Base-by-base conservation (phyloP, 2,329 filamentous ascomycete species). In the Fusarium lyarnte region DNA sequence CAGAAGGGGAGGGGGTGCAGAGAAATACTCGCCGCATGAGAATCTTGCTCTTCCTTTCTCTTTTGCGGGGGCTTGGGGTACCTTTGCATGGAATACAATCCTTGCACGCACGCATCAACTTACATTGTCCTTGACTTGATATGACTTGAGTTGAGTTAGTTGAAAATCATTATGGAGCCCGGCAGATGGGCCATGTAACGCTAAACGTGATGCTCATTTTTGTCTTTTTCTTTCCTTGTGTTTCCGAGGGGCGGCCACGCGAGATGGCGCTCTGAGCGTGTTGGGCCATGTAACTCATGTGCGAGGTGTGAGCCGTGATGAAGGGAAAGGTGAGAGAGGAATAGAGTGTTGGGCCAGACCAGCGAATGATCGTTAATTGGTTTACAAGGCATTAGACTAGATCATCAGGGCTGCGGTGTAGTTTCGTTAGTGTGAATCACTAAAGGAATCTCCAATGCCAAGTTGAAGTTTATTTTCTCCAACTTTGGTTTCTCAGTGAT, bases 231-330 rank as follows among this genome's bases (percentile, higher is more conserved):
- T 51, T 71, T 63, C 36, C 58, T 63, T 69, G 68, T 72, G 55
- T 54, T 57, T 77, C 70, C 54, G 73, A 71, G 64, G 63, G 74
- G 70, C 73, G 66, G 70, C 75, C 76, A 77, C 76, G 75, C 75
- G 76, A 76, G 75, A 77, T 77, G 72, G 70, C 72, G 74, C 72
- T 73, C 70, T 58, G 39, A 47, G 58, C 12, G 54, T 66, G 69
- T 63, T 66, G 65, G 65, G 69, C 47, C 69, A 54, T 58, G 58
- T 58, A 55, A 43, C 67, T 51, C 70, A 67, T 60, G 70, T 73
- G 17, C 67, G 58, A 73, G 70, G 70, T 73, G 70, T 73, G 70
- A 67, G 70, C 61, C 53, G 70, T 46, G 58, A 59, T 46, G 47
- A 38, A 46, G 59, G 58, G 23, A 55, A 21, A 55, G 21, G 31